Evolutionary conservation across 208 protist genomes (phyloP), one percentile per base, ranked within the genome.

Genomic region (Trypanosoma scelopori): DNA sequence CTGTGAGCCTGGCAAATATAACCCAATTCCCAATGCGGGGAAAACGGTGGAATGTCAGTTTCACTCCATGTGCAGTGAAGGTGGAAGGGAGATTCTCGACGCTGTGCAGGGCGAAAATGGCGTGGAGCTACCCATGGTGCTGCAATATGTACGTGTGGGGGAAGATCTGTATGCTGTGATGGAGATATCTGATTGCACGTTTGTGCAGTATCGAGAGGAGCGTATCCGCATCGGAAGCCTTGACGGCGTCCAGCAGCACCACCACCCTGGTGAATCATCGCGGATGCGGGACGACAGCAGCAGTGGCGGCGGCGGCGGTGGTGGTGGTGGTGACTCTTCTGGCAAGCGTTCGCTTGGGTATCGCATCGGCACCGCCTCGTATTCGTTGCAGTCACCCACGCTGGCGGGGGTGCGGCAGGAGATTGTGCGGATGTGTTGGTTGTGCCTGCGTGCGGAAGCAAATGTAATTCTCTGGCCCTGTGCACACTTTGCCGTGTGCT

Each of bases 381-480:
- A 88, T 63, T 82, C 77, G 20, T 59, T 87, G 43, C 55, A 13
- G 23, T 55, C 66, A 18, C 69, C 71, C 1, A 20, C 70, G 28
- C 68, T 67, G n/a, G 75, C 73, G 11, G 76, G 71, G 37, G 75
- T 79, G 60, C 73, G 72, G 20, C 82, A 75, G 12, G 76, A 89
- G 63, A 57, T 76, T 20, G 78, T 87, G 23, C 74, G 81, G 62
- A 85, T 93, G 77, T 93, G 87, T 69, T 87, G 82, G 84, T 57
- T 79, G 16, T 93, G 87, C 57, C 47, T 91, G 20, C 85, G 73
- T 53, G 66, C 69, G 23, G 82, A 91, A 60, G 88, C 88, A 6
- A 48, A 53, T 42, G 74, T 88, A 3, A 71, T 91, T 51, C 79
- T 90, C 39, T 35, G 84, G 28, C 85, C 88, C 6, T 90, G 88